Evolutionary conservation across 768 basidiomycete genomes (phyloP), one percentile per base, ranked within the genome.

Genomic region (Rhodocollybia butyracea): DNA sequence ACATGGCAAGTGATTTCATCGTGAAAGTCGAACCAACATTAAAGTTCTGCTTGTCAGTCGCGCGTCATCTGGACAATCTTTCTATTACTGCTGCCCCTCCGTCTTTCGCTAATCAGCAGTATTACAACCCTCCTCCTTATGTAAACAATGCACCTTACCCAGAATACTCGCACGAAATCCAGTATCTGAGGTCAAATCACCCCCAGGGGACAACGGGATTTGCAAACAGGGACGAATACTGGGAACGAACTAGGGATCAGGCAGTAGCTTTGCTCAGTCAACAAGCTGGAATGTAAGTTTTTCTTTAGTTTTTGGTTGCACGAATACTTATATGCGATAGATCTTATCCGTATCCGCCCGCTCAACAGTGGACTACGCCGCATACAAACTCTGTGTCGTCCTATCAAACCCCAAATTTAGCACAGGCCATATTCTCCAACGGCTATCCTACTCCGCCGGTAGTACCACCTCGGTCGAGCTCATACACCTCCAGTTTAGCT

Each of bases 391-490:
- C 34, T n/a, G 12, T 19, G 17, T 79, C 83, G 1, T 73, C 70
- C 12, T 88, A 81, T 61, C 76, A 81, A 45, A 76, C 83, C 1
- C 76, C 72, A 8, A 66, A 81, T 0, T 82, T 89, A 62, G 81
- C 88, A 0, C 83, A 83, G 55, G 81, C 86, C 2, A 62, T 91
- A 22, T 77, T 89, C 51, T 76, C 76, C 17, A 73, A 77, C 3
- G 77, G 82, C 2, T 91, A 91, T 69, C 88, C 88, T 2, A 88
- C 88, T 2, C 86, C 85, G 22, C 85, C 88, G 1, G 84, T 85
- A 26, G 84, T 87, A 1, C 82, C 88, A 38, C 79, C 73, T 34
- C 73, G 77, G n/a, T 81, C 79, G 1, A 26, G 78, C 1, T 87
- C 88, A 1, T 91, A 91, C 89, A 12, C 80, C 90, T 54, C 89